Evolutionary conservation across 495 filamentous ascomycete species (phyloP).

Genomic region (Margaritispora aquatica): DNA sequence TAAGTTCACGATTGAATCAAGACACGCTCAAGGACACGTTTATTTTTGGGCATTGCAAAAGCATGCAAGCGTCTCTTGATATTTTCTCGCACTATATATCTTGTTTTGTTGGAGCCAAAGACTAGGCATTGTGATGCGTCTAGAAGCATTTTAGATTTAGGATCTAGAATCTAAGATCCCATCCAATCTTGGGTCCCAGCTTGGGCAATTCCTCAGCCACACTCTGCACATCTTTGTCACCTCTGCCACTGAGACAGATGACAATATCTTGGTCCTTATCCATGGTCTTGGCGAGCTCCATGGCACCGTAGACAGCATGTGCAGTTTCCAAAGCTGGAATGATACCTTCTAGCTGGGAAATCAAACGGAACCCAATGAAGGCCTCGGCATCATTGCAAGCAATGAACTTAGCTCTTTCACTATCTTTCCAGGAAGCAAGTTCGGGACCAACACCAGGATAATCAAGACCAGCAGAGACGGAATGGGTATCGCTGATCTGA

Average conservation of each 20-base stretch:
- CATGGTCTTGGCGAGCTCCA: constrained; percentile 91
- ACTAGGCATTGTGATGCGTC: background rate
- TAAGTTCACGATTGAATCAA: no score
- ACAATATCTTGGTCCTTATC: constrained; percentile 82
- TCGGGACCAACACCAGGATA: constrained; percentile 97
- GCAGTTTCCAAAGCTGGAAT: constrained; percentile 93
- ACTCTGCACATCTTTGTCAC: constrained; percentile 98
- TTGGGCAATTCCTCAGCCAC: constrained; percentile 90
- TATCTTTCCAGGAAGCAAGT: constrained; percentile 88
- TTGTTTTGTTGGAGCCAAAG: background rate
- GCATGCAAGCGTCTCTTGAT: background rate
- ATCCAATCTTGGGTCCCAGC: constrained; percentile 86
- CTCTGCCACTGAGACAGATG: constrained; percentile 87
- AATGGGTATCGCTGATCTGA: constrained; percentile 92
- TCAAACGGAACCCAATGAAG: constrained; percentile 78
- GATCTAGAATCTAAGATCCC: constrained; percentile 73
- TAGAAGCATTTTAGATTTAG: background rate
- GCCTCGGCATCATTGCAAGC: constrained; percentile 90
- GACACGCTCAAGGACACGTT: no score
- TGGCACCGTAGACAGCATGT: constrained; percentile 83
- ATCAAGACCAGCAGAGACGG: constrained; percentile 93
- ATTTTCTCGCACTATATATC: background rate
- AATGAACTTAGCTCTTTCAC: constrained; percentile 75
- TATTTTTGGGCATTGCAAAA: background rate
- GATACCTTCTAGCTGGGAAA: constrained; percentile 86